Conservation (phyloP, 2,329 filamentous ascomycete species). For the Colletotrichum sansevieriae region DNA sequence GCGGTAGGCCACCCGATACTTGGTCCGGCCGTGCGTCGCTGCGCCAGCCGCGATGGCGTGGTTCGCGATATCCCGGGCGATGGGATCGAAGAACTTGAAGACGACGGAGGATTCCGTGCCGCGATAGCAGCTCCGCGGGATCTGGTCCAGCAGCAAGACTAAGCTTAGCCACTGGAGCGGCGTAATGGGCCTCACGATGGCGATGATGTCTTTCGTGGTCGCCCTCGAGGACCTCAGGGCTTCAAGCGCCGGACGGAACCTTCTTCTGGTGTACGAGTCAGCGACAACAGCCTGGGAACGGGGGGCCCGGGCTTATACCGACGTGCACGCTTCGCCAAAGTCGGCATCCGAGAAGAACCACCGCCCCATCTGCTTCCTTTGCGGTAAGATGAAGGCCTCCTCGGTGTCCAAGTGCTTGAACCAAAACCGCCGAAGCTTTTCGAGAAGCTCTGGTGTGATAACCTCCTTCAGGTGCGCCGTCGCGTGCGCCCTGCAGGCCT, state of each 20-base stretch:
- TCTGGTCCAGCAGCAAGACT: conserved; percentile 71
- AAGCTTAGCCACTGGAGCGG: conserved; percentile 61
- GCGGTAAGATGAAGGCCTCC: conserved; percentile 47
- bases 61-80: conserved; percentile 60
- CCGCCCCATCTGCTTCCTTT: conserved; percentile 45
- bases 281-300: not conserved
- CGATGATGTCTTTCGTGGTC: conserved; percentile 49
- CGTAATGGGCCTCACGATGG: conserved; percentile 44
- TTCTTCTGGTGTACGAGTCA: conserved; percentile 43
- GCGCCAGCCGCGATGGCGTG: conserved; percentile 51
- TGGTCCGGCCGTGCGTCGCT: conserved; percentile 46
- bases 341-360: conserved; percentile 53
- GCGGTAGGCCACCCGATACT: conserved; percentile 55
- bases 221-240: conserved; percentile 48
- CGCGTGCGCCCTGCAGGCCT: conserved; percentile 33
- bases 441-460: conserved; percentile 49
- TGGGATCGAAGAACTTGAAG: conserved; percentile 69
- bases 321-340: conserved; percentile 54
- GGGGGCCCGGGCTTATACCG: not conserved
- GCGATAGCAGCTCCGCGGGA: conserved; percentile 73
- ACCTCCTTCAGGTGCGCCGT: conserved; percentile 38
- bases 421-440: conserved; percentile 53
- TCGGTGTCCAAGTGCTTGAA: conserved; percentile 51
- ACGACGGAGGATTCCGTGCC: conserved; percentile 57
- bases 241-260: conserved; percentile 51